Evolutionary conservation across 106 monocot species (phyloP).

Genomic region (Dactylorhiza incarnata): DNA sequence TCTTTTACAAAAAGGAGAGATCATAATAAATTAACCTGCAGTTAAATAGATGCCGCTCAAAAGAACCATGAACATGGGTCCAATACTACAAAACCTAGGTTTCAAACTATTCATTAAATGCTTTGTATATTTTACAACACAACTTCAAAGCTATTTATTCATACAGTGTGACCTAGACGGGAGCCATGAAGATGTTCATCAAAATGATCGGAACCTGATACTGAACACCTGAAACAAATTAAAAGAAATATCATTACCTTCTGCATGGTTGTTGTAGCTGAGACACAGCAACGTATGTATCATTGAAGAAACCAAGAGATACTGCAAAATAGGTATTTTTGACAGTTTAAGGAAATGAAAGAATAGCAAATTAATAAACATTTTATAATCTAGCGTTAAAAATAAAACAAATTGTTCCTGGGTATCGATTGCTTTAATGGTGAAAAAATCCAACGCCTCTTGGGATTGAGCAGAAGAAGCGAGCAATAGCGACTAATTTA

Average conservation of each 20-base stretch:
- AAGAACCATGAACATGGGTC: background rate
- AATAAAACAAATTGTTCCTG: background rate
- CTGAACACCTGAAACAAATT: background rate
- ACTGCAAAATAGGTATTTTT: slow-evolving; percentile 42
- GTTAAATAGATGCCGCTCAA: background rate
- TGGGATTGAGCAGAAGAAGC: too few relatives aligned
- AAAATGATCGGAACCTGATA: background rate
- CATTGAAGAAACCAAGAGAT: slow-evolving; percentile 91
- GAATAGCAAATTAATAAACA: background rate
- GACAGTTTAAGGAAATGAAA: background rate
- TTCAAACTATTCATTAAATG: background rate
- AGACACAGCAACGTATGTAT: slow-evolving; percentile 61
- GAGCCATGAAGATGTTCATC: background rate
- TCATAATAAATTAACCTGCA: background rate
- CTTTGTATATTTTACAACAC: background rate
- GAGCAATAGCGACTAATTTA: too few relatives aligned
- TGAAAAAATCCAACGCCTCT: too few relatives aligned
- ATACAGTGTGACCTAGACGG: background rate
- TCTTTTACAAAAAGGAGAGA: background rate
- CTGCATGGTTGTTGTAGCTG: slow-evolving; percentile 39
- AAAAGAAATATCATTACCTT: slow-evolving; percentile 35
- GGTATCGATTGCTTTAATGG: too few relatives aligned
- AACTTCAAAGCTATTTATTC: background rate
- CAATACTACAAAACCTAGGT: background rate
- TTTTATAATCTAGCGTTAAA: background rate